Percentiles rank a stretch among this genome's conserved stretches.
These are phyloP conservation scores for Trichoderma koningiopsis DNA, from an alignment of 2,329 filamentous ascomycete genomes.

Conservation along the genomic window DNA sequence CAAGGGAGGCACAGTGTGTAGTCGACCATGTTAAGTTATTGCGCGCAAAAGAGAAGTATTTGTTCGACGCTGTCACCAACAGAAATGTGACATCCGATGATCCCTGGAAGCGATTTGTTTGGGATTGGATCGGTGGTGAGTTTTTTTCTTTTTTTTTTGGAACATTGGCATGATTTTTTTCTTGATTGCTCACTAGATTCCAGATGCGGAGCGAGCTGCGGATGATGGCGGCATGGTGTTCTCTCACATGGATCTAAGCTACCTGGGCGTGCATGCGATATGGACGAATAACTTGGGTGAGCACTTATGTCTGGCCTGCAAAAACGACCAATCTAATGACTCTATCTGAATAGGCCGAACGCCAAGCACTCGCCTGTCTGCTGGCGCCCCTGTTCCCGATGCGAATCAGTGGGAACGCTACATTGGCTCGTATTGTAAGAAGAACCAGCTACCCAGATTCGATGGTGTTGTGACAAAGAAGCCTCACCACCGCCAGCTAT, in stretches of 20 bases:
- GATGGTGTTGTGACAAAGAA: conserved; percentile 64
- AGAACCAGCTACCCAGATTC: conserved; percentile 62
- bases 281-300: conserved; percentile 71
- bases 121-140: conserved; percentile 72
- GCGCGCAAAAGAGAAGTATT: conserved; percentile 62
- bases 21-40: conserved; percentile 61
- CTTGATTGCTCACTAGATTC: conserved; percentile 28
- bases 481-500: conserved; percentile 72
- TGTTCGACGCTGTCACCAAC: conserved; percentile 67
- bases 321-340: neutral
- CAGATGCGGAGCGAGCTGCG: conserved; percentile 65
- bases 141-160: no score
- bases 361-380: conserved; percentile 50
- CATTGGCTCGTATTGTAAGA: conserved; percentile 65
- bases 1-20: conserved; percentile 53
- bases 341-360: conserved; percentile 48
- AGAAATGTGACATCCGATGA: conserved; percentile 69
- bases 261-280: conserved; percentile 71
- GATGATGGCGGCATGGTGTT: conserved; percentile 70
- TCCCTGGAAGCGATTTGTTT: conserved; percentile 75
- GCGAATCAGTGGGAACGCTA: conserved; percentile 60
- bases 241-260: conserved; percentile 70
- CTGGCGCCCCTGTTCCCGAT: conserved; percentile 51
- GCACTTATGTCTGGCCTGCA: conserved; percentile 23
- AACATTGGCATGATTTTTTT: neutral